Evolutionary conservation across 1,284 basidiomycete genomes (phyloP), one percentile per base, ranked within the genome.

Genomic region (Grifola frondosa): DNA sequence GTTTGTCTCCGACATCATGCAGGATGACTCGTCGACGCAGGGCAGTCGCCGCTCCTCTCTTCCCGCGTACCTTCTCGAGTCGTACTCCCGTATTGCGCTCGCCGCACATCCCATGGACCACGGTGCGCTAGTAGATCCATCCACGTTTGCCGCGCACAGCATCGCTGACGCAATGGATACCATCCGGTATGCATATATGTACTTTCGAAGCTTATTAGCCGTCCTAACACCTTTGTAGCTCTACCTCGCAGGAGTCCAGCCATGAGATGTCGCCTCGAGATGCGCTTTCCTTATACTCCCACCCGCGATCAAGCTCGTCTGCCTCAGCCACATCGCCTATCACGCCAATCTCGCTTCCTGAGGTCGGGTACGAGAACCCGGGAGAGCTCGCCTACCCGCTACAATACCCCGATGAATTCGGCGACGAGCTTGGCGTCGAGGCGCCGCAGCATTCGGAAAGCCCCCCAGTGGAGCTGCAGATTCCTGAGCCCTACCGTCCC

Each of bases 11-110:
- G n/a, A n/a, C n/a, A n/a, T n/a, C n/a, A n/a, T n/a, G n/a, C n/a
- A n/a, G n/a, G n/a, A n/a, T n/a, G n/a, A n/a, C 10, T 37, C 50
- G 2, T 46, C 46, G 13, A 37, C 26, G 13, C 43, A 47, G 15
- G 44, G 37, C 25, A 46, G 46, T 16, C 54, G 56, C 20, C 50
- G 54, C 13, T 41, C 49, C 17, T 56, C 56, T 9, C 48, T 63
- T 6, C 61, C 61, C 4, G 16, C 50, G 20, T 54, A 60, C 42
- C 53, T 63, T 20, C 25, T 57, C 15, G 49, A 54, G 31, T 25
- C 52, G 17, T 55, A 51, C 48, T 44, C 52, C 23, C 49, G 47
- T 24, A 32, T 37, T 30, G 46, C 39, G 15, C 38, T 41, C 37
- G 31, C 34, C 15, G 23, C 20, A 37, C 36, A 40, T 25, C n/a